phyloP scores from a whole-genome alignment of 768 basidiomycete genomes.

The Podaxis sp. region DNA sequence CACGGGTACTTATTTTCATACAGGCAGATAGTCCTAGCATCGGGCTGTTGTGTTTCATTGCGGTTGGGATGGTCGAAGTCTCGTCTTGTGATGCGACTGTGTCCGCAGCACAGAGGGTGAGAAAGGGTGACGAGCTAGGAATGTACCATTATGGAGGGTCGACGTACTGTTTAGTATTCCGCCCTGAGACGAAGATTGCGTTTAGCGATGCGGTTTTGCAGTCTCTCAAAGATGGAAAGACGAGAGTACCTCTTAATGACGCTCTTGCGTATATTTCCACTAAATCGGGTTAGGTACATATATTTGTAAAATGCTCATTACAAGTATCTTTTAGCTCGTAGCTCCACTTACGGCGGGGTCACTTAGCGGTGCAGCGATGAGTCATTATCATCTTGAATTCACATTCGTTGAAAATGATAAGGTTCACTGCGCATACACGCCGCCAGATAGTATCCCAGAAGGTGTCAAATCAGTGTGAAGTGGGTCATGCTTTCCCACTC shows the following conservation, averaged over 20 bases:
- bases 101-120: conserved; percentile 40
- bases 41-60: conserved; percentile 58
- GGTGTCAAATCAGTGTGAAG: no score
- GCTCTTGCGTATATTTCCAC: neutral
- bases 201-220: neutral
- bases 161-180: conserved; percentile 32
- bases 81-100: conserved; percentile 59
- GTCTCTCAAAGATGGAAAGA: neutral
- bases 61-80: conserved; percentile 61
- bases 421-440: no score
- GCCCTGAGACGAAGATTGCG: neutral
- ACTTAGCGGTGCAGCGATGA: no score
- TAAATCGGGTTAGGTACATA: neutral
- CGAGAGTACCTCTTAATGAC: neutral
- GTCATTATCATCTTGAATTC: no score
- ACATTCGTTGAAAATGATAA: no score
- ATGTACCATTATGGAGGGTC: conserved; percentile 69
- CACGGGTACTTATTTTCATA: conserved; percentile 57
- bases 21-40: conserved; percentile 49
- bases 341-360: no score
- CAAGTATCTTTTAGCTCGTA: no score
- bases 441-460: no score
- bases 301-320: neutral
- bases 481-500: no score
- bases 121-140: conserved; percentile 57